Evolutionary conservation across 495 filamentous ascomycete species (phyloP), one percentile per base, ranked within the genome.

Genomic region (Talaromyces wortmannii): DNA sequence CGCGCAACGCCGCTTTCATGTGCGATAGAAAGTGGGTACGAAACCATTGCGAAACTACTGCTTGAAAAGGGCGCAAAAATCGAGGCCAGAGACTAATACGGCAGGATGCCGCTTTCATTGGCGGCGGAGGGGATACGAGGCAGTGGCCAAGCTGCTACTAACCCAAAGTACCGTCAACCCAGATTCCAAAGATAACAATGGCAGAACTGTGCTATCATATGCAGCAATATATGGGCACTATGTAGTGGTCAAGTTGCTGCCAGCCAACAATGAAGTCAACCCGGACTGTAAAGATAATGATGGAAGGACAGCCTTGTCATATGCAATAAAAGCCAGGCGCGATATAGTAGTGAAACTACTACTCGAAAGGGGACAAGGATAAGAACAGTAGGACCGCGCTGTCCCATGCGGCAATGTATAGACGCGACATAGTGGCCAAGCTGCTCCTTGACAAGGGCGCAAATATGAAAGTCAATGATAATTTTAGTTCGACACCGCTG

Each of bases 1-100:
- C 58, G 58, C 30, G 52, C 50, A 45, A 61, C 62, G 13, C 55
- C 64, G n/a, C 56, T 68, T 12, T 61, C 42, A n/a, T 63, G 52
- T 50, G 63, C 59, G 36, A 62, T 59, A 50, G 58, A 33, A 42
- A 49, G 47, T 56, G 65, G 67, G 31, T 56, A 61, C 52, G 45
- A 54, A 33, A 45, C 12, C 43, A 44, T 59, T 11, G 59, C 58
- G 7, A 53, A 59, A 31, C 55, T 56, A 16, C 54, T 62, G 16
- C 43, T 62, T 16, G 48, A 45, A 31, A 51, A 47, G 7, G 55
- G 55, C n/a, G 52, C 55, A 2, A 45, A 57, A 12, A 50, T 52
- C 0, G 52, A 59, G 15, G 23, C 52, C 18, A 48, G 13, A 8
- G 60, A 62, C 23, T 4, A 55, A 2, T 31, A 52, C 30, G 57